Evolutionary conservation across 805 yeast genomes (phyloP), one percentile per base, ranked within the genome.

Genomic region (Teunomyces atbi): DNA sequence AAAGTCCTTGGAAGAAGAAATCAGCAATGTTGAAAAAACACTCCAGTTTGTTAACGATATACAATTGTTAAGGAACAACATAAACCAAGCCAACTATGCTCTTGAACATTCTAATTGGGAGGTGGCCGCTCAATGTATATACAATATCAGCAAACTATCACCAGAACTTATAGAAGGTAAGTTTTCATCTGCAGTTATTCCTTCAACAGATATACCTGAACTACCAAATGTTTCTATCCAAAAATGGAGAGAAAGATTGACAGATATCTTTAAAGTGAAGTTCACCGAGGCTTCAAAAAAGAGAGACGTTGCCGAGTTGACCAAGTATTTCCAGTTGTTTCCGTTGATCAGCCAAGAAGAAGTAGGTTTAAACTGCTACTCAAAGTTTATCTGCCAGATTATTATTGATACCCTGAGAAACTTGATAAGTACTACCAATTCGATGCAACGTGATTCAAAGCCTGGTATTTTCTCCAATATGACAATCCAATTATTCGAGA

Each of bases 141-240:
- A 63, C 45, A 62, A 64, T 7, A 63, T 72, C 32, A 60, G 55
- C 26, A 59, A 67, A 46, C 66, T 92, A 32, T 88, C 95, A 0
- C 54, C 63, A 1, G 75, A 72, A 1, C 60, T 86, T 12, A 69
- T 76, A 19, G 52, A 65, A 12, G 91, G 96, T 15, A 71, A 78
- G 45, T 90, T 85, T 63, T 92, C 96, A 1, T 77, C 82, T 42
- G 82, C 76, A 38, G 87, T 86, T 57, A 92, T 92, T 13, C 99
- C 99, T 0, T 82, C 96, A 0, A 73, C 86, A 8, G 95, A 89
- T 46, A 74, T 90, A 12, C 96, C 97, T 0, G 96, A 89, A 42
- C 68, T 78, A 44, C 98, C 99, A 0, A 58, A 62, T 7, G 74
- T 66, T 1, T 66, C 86, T 0, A 56, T 94, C 1, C 59, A 68